Base-by-base conservation (phyloP, 2,329 filamentous ascomycete genomes). In the Epichloe uncinata region DNA sequence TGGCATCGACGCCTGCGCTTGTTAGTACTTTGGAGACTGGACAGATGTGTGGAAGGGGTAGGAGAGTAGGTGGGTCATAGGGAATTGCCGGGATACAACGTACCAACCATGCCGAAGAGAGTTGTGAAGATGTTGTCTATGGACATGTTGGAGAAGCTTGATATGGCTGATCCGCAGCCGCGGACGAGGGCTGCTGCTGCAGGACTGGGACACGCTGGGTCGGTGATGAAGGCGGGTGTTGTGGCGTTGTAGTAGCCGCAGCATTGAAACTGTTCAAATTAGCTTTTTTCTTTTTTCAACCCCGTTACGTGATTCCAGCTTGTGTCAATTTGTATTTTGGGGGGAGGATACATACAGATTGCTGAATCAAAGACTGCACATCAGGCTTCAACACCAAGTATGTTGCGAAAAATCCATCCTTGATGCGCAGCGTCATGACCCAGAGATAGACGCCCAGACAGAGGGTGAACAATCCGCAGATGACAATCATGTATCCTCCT, bases 181-280 rank as follows among this genome's bases (percentile, higher is more conserved):
- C 75, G 73, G 61, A 83, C 77, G 36, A 85, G 73, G 13, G 83
- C 81, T 2, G 87, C 85, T 37, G 82, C 77, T 2, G 84, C 78
- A 6, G 84, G 78, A 60, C 81, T 86, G 9, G 79, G 74, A 64
- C 87, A 93, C 2, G 75, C 78, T 5, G 65, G 56, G 58, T 90
- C 82, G 50, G 77, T 79, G 55, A 87, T 73, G 63, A 90, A 91
- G 47, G 82, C 79, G 11, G 84, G 84, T 12, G 78, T 74, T 4
- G 81, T 84, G 64, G 76, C 79, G 68, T 89, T 87, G 57, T 78
- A 69, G 69, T 87, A 93, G 54, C 87, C 87, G 59, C 87, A 93
- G 77, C 87, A 93, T 58, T 79, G 64, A 63, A 91, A 90, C 81
- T 88, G 60, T 44, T 13, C 20, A 4, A 36, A 13, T 7, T 26